Conservation (phyloP, 352 stramenopile genomes). For the Albugo laibachii region DNA sequence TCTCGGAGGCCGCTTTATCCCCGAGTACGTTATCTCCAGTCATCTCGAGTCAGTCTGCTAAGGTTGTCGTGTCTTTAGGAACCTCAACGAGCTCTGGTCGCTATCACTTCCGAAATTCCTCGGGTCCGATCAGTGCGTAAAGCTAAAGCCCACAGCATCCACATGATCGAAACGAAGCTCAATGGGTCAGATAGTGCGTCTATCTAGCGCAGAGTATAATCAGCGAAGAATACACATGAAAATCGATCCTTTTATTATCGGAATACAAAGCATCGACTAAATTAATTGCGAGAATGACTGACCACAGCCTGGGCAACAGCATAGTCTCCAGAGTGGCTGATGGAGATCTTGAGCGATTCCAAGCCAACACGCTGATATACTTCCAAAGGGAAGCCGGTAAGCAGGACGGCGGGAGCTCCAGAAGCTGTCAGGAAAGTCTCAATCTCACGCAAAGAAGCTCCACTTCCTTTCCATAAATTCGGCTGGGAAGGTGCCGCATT, state of each 20-base stretch:
- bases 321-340: slow-evolving; percentile 79
- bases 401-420: slow-evolving; percentile 46
- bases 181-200: no score
- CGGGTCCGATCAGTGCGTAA: slow-evolving; percentile 38
- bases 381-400: slow-evolving; percentile 54
- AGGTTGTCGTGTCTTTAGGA: neutral
- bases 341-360: slow-evolving; percentile 62
- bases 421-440: slow-evolving; percentile 69
- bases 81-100: slow-evolving; percentile 31
- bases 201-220: slow-evolving; percentile 10
- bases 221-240: slow-evolving; percentile 1
- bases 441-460: slow-evolving; percentile 61
- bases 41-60: neutral
- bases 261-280: neutral
- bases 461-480: slow-evolving; percentile 52
- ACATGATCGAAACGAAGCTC: no score
- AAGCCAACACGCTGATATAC: slow-evolving; percentile 61
- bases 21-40: slow-evolving; percentile 30
- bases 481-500: slow-evolving; percentile 35
- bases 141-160: slow-evolving; percentile 1
- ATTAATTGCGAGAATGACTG: neutral
- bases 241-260: neutral
- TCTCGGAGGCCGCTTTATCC: slow-evolving; percentile 90
- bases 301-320: slow-evolving; percentile 65
- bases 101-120: slow-evolving; percentile 33